Base-by-base conservation (phyloP, 208 protist genomes). In the Leishmania amazonensis region DNA sequence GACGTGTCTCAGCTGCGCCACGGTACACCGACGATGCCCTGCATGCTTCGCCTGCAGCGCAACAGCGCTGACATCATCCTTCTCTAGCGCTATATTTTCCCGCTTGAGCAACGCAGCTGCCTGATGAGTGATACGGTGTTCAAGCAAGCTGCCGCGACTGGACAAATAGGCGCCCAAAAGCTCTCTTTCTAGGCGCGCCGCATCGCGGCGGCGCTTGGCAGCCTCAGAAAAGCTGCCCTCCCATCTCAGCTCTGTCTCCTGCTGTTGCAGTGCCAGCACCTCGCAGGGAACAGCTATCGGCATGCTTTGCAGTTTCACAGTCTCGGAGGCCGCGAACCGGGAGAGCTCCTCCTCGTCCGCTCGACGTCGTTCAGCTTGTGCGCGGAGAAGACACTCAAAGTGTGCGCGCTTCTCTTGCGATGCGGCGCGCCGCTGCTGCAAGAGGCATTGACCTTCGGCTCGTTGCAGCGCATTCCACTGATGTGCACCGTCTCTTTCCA, bases 401-500 rank as follows among this genome's bases (percentile, higher is more conserved):
- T 72, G 75, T 1, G 6, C 28, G 76, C 86, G 71, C 58, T 91
- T 54, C 21, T 58, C 49, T n/a, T 81, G 49, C 11, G 72, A 40
- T 2, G 79, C 72, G 2, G 71, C 75, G 13, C 78, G 35, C 47
- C 86, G 78, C 49, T 79, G 67, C 60, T 91, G 71, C 40, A 71
- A 57, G 17, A 80, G 49, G 8, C 62, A 64, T 42, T 83, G 78
- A 8, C 60, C 60, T 72, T 87, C 88, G 3, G 91, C 88, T 28
- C 88, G 81, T 31, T 86, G 77, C 84, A 95, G 90, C 5, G 87
- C 70, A 67, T 88, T 87, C 85, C 86, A 90, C 78, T 95, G 84
- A 21, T 83, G 65, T n/a, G 88, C 87, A 58, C 90, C 90, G n/a
- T 89, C 89, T 62, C 86, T 84, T 13, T 88, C 76, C 54, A 95